Conservation (phyloP, 805 yeast genomes). For the Saccharomycopsis fodiens region DNA sequence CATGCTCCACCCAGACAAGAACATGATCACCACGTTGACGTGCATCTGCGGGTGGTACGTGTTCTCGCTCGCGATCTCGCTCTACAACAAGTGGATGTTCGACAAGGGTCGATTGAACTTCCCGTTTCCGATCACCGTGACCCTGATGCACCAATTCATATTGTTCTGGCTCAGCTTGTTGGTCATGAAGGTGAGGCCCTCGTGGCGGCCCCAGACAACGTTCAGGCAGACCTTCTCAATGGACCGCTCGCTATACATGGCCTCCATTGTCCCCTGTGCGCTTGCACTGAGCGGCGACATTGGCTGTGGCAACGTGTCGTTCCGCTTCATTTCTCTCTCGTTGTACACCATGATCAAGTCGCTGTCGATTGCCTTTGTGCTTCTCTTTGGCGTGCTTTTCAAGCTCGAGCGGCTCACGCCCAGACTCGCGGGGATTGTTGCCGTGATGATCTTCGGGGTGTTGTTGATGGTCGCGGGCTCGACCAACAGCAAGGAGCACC, state of each 20-base stretch:
- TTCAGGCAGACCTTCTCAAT: conserved; percentile 22
- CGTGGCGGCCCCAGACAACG: conserved; percentile 32
- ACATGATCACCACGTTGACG: conserved; percentile 6
- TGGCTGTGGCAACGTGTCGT: conserved; percentile 83
- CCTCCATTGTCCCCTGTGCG: conserved; percentile 73
- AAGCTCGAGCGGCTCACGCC: conserved; percentile 66
- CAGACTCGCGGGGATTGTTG: conserved; percentile 61
- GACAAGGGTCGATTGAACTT: conserved; percentile 65
- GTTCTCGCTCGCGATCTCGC: conserved; percentile 59
- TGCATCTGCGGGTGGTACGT: conserved; percentile 55
- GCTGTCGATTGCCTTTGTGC: conserved; percentile 78
- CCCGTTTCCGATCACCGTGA: conserved; percentile 76
- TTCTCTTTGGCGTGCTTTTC: conserved; percentile 79
- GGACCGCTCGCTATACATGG: conserved; percentile 35
- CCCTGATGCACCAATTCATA: conserved; percentile 76
- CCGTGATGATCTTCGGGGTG: conserved; percentile 78
- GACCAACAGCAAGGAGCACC: conserved; percentile 17
- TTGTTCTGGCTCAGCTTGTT: conserved; percentile 47
- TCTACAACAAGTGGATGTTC: conserved; percentile 98
- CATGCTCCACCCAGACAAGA: conserved; percentile 13
- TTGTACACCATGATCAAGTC: conserved; percentile 93
- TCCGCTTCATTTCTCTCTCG: conserved; percentile 69
- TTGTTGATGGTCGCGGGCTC: conserved; percentile 60
- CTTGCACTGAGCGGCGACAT: conserved; percentile 88
- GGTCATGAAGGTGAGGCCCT: conserved; percentile 40